These are phyloP conservation scores for Cucumis sativus DNA, from an alignment of 306 rosid species.

Conservation along the genomic window DNA sequence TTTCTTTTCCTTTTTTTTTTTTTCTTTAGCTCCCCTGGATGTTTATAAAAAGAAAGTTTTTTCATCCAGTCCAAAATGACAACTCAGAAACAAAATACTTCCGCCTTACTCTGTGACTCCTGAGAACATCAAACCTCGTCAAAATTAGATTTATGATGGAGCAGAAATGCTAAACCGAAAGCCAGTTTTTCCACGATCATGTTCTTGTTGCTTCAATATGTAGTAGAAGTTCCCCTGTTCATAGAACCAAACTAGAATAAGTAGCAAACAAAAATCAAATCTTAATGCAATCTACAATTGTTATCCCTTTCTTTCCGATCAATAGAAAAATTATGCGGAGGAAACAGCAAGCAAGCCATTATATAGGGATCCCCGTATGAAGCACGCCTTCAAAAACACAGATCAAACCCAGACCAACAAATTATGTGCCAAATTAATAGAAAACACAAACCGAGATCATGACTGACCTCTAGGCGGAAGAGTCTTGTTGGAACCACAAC, in stretches of 20 bases:
- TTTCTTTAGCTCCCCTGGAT: neutral
- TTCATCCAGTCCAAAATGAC: neutral
- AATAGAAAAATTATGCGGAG: neutral
- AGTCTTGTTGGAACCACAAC: constrained; percentile 71
- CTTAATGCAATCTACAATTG: neutral
- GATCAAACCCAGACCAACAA: neutral
- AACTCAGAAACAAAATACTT: neutral
- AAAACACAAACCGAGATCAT: neutral
- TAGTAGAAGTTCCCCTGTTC: constrained; percentile 74
- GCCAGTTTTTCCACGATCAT: constrained; percentile 78
- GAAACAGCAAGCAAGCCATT: neutral
- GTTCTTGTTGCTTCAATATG: constrained; percentile 55
- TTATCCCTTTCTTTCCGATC: neutral
- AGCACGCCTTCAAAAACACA: neutral
- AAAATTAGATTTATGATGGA: constrained; percentile 35
- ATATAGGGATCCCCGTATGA: neutral
- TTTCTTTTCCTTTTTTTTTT: neutral
- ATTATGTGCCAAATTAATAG: neutral
- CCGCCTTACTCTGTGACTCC: neutral
- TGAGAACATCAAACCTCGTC: neutral
- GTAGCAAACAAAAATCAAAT: neutral
- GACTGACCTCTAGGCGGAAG: constrained; percentile 88
- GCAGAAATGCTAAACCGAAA: constrained; percentile 91
- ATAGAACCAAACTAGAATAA: constrained; percentile 19
- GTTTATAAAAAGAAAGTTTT: neutral